A percentile compares a stretch with the other conserved stretches of the same genome.
Conservation (phyloP, 1,139 yeast species). For the Scheffersomyces titani region DNA sequence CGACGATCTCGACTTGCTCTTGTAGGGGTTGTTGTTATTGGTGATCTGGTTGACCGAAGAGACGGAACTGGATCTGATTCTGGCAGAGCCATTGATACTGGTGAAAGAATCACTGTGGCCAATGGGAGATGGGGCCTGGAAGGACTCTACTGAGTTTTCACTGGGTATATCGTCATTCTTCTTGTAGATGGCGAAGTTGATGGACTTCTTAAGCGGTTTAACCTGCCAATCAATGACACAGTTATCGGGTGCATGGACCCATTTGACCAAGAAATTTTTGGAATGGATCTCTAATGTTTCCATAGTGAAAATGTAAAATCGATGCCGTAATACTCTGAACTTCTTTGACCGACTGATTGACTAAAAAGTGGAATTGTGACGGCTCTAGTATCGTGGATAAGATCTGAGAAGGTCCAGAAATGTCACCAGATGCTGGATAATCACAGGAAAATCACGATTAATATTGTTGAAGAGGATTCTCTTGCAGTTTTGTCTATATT, state of each 20-base stretch:
- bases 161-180: constrained; percentile 30
- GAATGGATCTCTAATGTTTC: constrained; percentile 90
- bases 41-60: constrained; percentile 42
- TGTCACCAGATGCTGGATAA: not conserved
- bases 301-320: constrained; percentile 36
- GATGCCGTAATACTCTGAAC: not conserved
- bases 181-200: constrained; percentile 63
- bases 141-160: constrained; percentile 2
- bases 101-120: not conserved
- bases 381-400: not conserved
- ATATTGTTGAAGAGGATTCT: not conserved
- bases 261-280: constrained; percentile 83
- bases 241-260: constrained; percentile 78
- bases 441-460: not conserved
- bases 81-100: not conserved
- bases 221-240: constrained; percentile 75
- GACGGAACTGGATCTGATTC: constrained; percentile 36
- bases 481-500: not conserved
- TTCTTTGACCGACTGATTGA: too few species aligned
- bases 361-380: not conserved
- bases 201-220: constrained; percentile 82
- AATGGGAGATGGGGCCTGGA: constrained; percentile 3
- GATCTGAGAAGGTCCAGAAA: not conserved
- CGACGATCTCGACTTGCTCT: constrained; percentile 37
- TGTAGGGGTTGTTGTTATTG: constrained; percentile 25